Evolutionary conservation across 2,329 filamentous ascomycete species (phyloP).

Genomic region (Aspergillus aculeatus): DNA sequence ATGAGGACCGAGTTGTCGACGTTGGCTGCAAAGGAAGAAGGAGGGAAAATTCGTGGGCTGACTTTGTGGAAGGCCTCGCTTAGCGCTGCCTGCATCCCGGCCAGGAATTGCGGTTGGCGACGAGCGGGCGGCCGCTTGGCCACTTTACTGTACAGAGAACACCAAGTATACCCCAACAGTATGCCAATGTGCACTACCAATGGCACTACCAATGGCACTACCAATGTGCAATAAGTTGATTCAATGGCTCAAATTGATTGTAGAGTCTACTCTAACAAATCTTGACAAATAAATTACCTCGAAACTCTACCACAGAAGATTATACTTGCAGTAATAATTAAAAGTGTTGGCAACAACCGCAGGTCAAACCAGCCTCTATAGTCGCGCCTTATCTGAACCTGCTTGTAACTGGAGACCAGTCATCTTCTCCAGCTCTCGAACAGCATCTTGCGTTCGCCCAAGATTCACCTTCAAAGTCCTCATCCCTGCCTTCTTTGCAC

Average conservation of each 20-base stretch:
- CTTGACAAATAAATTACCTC: neutral
- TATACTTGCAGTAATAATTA: neutral
- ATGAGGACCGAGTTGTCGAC: conserved; percentile 36
- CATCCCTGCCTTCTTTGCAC: conserved; percentile 71
- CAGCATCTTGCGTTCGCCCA: conserved; percentile 75
- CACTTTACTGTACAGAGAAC: neutral
- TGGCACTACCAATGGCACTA: too few relatives aligned
- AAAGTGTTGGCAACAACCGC: neutral
- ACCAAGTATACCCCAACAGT: neutral
- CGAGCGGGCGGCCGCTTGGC: conserved; percentile 26
- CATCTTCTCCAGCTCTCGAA: conserved; percentile 72
- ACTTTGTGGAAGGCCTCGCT: conserved; percentile 47
- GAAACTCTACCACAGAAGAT: neutral
- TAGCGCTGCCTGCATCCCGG: conserved; percentile 40
- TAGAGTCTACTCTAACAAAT: neutral
- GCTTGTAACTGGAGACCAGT: conserved; percentile 61
- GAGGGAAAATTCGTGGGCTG: conserved; percentile 32
- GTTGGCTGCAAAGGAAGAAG: conserved; percentile 33
- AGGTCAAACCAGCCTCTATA: conserved; percentile 23
- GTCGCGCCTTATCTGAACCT: conserved; percentile 34
- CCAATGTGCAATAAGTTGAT: neutral
- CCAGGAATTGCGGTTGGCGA: conserved; percentile 40
- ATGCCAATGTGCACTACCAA: too few relatives aligned
- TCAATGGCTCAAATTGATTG: neutral
- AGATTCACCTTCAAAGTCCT: conserved; percentile 80